Percentiles rank a stretch among this genome's conserved stretches.
These are phyloP conservation scores for Desmodesmus armatus DNA, from an alignment of 139 green algal genomes.

Conservation along the genomic window DNA sequence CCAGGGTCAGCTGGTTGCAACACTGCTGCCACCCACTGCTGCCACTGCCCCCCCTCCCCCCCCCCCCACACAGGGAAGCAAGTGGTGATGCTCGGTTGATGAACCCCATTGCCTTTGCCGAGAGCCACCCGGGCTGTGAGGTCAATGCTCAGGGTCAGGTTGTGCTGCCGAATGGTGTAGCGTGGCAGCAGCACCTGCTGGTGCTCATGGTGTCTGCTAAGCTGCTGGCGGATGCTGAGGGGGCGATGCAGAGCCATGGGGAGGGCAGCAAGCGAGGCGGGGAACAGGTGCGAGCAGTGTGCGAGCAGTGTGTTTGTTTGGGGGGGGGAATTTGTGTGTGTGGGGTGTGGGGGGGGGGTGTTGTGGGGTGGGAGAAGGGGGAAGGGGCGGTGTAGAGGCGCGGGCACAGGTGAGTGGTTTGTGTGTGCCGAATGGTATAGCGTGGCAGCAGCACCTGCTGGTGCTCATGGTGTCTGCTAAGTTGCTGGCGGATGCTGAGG, in stretches of 20 bases:
- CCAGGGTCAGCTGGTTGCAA: not conserved
- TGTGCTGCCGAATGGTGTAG: conserved; percentile 56
- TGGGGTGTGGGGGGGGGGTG: too few relatives aligned
- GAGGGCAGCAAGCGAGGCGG: too few relatives aligned
- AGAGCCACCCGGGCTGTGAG: not conserved
- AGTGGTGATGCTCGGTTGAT: conserved; percentile 64
- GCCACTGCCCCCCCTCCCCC: too few relatives aligned
- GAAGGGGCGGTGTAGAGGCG: too few relatives aligned
- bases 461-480: conserved; percentile 67
- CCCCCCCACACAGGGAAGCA: conserved; percentile 45
- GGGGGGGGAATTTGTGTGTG: too few relatives aligned
- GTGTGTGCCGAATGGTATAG: too few relatives aligned
- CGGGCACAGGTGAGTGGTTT: too few relatives aligned
- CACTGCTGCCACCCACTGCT: too few relatives aligned
- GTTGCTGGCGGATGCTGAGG: conserved; percentile 69
- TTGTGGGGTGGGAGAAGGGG: too few relatives aligned
- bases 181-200: conserved; percentile 63
- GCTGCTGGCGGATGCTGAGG: conserved; percentile 70
- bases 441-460: conserved; percentile 63
- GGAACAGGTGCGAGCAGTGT: too few relatives aligned
- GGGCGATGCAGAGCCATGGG: conserved; percentile 61
- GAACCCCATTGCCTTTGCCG: conserved; percentile 62
- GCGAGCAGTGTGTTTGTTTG: too few relatives aligned
- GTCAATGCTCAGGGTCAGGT: conserved; percentile 38
- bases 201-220: conserved; percentile 67